Base-by-base conservation (phyloP, 371 early-diverging fungal species). In the Phascolomyces articulosus region DNA sequence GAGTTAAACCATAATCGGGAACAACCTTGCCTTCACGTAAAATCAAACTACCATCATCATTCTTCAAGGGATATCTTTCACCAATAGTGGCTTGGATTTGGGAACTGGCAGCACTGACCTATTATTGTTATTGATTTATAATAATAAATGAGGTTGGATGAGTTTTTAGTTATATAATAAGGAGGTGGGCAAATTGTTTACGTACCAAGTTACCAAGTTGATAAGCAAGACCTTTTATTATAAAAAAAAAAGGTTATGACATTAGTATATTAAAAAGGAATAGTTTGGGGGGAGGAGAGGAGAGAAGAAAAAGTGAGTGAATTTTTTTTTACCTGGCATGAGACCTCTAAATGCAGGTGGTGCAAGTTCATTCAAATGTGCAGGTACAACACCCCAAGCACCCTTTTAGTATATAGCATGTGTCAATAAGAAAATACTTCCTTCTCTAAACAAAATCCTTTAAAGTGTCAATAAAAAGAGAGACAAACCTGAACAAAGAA, bases 21-120 rank as follows among this genome's bases (percentile, higher is more conserved):
- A 87, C 75, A 3, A 55, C 55, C 23, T 72, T 60, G 27, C 88
- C 90, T 10, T 68, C 53, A 40, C 75, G 74, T 27, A 72, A 44
- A 18, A 69, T 65, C 41, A 57, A 49, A 16, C 57, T 72, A 2
- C 82, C 84, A 54, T 80, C 74, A 0, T 57, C 55, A 40, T 75
- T 75, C 16, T 62, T 40, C n/a, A 79, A 28, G 7, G 74, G 77
- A 58, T 79, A 79, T 40, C 58, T 66, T 41, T 86, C 91, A 54
- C 87, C 90, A 61, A 88, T 70, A 4, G 78, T 75, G 10, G 91
- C 89, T 60, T 91, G 86, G 29, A 90, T 89, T 67, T 89, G 90
- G 57, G 86, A 83, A 27, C 85, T 82, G 9, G 88, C 84, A 11
- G 91, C 85, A 48, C 85, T 79, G 48, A 90, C 80, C 80, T 78